A percentile compares a stretch with the other conserved stretches of the same genome.
These are phyloP conservation scores for Closterium sp. DNA, from an alignment of 139 green algal species.

Conservation along the genomic window DNA sequence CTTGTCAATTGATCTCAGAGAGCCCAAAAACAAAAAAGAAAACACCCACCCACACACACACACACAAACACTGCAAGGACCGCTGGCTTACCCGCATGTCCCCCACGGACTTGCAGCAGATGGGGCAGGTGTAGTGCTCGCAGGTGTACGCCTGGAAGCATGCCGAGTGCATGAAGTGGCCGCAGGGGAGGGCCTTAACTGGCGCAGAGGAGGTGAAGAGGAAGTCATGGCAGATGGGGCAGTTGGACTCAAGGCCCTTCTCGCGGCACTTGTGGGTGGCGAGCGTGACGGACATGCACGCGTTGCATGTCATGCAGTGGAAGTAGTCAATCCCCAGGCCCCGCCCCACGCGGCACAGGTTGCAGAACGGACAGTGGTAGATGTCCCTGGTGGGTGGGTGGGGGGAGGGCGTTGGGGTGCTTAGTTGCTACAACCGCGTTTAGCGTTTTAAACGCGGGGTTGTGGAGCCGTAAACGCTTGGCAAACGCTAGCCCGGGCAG, in stretches of 20 bases:
- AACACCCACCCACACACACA: too few relatives aligned
- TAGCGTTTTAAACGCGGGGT: too few relatives aligned
- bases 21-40: too few relatives aligned
- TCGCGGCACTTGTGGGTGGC: constrained; percentile 87
- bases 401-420: constrained; percentile 97
- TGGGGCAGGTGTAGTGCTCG: constrained; percentile 90
- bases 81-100: constrained; percentile 94
- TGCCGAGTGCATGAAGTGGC: constrained; percentile 93
- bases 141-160: constrained; percentile 88
- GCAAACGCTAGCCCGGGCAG: too few relatives aligned
- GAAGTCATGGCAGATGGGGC: constrained; percentile 92
- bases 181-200: constrained; percentile 84
- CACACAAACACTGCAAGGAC: too few relatives aligned
- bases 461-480: too few relatives aligned
- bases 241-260: constrained; percentile 75
- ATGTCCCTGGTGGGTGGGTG: constrained; percentile 92
- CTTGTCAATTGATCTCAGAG: too few relatives aligned
- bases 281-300: constrained; percentile 89
- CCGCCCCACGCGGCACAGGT: constrained; percentile 81
- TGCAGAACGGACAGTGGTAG: constrained; percentile 99
- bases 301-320: constrained; percentile 98
- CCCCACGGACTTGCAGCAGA: constrained; percentile 90
- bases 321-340: constrained; percentile 90
- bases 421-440: too few relatives aligned
- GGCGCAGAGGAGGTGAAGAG: constrained; percentile 82